Conservation (phyloP, 2,329 filamentous ascomycete genomes). For the Diaporthe longicolla region DNA sequence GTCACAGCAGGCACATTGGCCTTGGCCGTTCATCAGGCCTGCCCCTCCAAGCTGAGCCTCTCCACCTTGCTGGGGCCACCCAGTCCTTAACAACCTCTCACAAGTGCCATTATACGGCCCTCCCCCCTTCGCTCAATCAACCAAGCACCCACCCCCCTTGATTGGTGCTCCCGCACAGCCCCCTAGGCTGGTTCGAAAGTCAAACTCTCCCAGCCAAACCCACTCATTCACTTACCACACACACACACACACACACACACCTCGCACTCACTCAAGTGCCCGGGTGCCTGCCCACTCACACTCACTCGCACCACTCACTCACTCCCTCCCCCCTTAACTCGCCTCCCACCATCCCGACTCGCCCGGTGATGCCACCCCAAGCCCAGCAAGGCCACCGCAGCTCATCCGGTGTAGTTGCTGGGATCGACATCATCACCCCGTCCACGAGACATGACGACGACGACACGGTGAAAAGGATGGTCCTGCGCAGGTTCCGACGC, state of each 20-base stretch:
- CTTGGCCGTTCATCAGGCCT: constrained; percentile 1
- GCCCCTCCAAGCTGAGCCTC: constrained; percentile 7
- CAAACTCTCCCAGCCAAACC: constrained; percentile 25
- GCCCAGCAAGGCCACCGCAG: constrained; percentile 28
- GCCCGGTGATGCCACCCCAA: constrained; percentile 31
- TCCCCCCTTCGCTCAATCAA: constrained; percentile 1
- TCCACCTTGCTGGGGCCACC: constrained; percentile 26
- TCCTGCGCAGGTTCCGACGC: constrained; percentile 32
- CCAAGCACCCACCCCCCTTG: constrained; percentile 25
- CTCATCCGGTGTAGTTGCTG: constrained; percentile 21
- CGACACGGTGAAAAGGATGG: constrained; percentile 31
- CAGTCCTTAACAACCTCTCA: constrained; percentile 29
- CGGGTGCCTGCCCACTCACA: background rate
- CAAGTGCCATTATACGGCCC: constrained; percentile 21
- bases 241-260: background rate
- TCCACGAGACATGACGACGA: constrained; percentile 34
- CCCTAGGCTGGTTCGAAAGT: constrained; percentile 29
- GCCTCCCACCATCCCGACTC: background rate
- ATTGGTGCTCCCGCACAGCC: constrained; percentile 33
- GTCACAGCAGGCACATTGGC: constrained; percentile 1
- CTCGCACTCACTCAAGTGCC: constrained; percentile 2
- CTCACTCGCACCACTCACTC: background rate
- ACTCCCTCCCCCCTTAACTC: background rate
- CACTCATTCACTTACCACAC: background rate
- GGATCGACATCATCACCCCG: constrained; percentile 4